Conservation (phyloP, 2,329 filamentous ascomycete genomes). For the Xylariaceae sp. region DNA sequence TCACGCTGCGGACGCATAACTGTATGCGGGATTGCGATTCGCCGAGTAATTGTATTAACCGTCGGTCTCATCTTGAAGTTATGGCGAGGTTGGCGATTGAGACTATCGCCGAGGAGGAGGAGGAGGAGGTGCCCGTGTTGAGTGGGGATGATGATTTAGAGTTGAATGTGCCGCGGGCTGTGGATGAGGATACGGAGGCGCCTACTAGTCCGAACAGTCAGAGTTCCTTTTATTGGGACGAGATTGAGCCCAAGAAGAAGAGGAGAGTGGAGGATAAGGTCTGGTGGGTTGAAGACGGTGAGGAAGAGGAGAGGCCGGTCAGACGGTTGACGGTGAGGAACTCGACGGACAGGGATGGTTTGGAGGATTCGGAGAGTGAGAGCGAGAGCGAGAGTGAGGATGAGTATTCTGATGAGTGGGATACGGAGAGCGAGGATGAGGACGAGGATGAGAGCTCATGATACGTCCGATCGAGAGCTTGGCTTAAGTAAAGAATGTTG, state of each 20-base stretch:
- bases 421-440: too few relatives aligned
- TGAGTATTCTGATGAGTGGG: too few relatives aligned
- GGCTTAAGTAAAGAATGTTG: too few relatives aligned
- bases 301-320: conserved; percentile 4
- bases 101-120: conserved; percentile 12
- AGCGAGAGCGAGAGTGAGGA: too few relatives aligned
- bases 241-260: background rate
- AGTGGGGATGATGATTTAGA: background rate
- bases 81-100: conserved; percentile 35
- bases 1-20: conserved; percentile 19
- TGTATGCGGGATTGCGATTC: conserved; percentile 36
- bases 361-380: conserved; percentile 5
- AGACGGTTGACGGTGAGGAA: conserved; percentile 17
- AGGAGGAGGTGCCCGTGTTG: conserved; percentile 26
- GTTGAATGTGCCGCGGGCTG: background rate
- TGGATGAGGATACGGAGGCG: conserved; percentile 6
- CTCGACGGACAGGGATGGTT: conserved; percentile 5
- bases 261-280: conserved; percentile 17
- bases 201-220: conserved; percentile 12
- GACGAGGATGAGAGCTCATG: too few relatives aligned
- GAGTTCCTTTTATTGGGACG: conserved; percentile 15
- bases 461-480: too few relatives aligned
- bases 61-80: too few relatives aligned
- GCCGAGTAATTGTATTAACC: conserved; percentile 42
- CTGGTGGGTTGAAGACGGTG: conserved; percentile 16